Percentiles rank a stretch among this genome's conserved stretches.
Conservation (phyloP, 176 grass and related monocot genomes). For the Alopecurus myosuroides region DNA sequence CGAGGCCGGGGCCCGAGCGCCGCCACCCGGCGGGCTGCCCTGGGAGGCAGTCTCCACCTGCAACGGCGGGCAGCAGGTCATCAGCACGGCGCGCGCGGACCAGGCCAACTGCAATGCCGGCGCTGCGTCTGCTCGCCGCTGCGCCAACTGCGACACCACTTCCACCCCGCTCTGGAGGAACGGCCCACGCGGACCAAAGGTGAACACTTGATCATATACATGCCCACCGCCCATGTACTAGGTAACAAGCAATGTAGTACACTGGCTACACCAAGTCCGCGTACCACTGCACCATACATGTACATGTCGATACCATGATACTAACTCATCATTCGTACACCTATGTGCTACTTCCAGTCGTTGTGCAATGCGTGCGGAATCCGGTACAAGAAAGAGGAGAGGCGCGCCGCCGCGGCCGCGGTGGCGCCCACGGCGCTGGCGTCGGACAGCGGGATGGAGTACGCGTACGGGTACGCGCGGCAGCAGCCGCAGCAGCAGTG, state of each 20-base stretch:
- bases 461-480: slow-evolving; percentile 55
- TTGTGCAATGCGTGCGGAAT: slow-evolving; percentile 97
- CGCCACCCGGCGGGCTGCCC: background rate
- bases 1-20: slow-evolving; percentile 29
- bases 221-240: background rate
- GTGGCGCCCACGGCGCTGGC: slow-evolving; percentile 19
- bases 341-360: slow-evolving; percentile 42
- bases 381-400: slow-evolving; percentile 97
- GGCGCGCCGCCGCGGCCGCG: slow-evolving; percentile 71
- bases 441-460: slow-evolving; percentile 30
- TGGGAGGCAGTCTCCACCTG: slow-evolving; percentile 43
- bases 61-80: slow-evolving; percentile 16
- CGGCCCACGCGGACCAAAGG: slow-evolving; percentile 89
- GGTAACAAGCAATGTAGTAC: background rate
- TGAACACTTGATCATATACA: slow-evolving; percentile 1
- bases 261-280: background rate
- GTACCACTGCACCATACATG: background rate
- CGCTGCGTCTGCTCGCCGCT: slow-evolving; percentile 58
- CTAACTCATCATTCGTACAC: background rate
- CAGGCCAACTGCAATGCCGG: slow-evolving; percentile 1
- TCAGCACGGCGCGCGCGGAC: background rate
- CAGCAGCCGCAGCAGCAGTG: slow-evolving; percentile 52
- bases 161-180: slow-evolving; percentile 95
- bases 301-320: background rate
- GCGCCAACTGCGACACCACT: slow-evolving; percentile 91